Evolutionary conservation across 306 rosid species (phyloP).

Genomic region (Geum urbanum): DNA sequence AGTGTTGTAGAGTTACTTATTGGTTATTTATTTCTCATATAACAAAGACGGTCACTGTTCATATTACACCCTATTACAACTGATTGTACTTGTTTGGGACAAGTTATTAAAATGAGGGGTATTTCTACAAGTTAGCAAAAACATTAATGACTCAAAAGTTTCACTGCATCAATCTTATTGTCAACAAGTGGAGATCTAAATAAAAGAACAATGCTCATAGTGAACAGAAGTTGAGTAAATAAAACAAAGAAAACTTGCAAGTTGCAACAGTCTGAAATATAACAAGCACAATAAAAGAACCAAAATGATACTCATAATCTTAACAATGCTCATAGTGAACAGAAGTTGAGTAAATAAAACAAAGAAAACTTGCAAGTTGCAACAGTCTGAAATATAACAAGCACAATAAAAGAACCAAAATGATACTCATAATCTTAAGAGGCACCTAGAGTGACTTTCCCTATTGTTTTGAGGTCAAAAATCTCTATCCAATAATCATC

Average conservation of each 20-base stretch:
- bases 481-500: constrained; percentile 97
- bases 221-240: neutral
- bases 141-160: neutral
- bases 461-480: constrained; percentile 67
- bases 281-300: neutral
- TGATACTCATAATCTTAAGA: constrained; percentile 29
- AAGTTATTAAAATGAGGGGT: neutral
- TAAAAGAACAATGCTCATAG: neutral
- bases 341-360: neutral
- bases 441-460: constrained; percentile 30
- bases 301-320: constrained; percentile 20
- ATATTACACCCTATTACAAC: no score
- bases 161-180: neutral
- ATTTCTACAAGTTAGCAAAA: neutral
- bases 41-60: no score
- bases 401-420: neutral
- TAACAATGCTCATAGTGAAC: no score
- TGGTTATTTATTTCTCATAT: no score
- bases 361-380: neutral
- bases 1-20: no score
- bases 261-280: no score
- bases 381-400: neutral
- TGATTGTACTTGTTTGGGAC: neutral
- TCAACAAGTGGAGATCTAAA: neutral
- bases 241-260: neutral